Conservation (phyloP, 2,329 filamentous ascomycete genomes). For the Talaromyces sp. region DNA sequence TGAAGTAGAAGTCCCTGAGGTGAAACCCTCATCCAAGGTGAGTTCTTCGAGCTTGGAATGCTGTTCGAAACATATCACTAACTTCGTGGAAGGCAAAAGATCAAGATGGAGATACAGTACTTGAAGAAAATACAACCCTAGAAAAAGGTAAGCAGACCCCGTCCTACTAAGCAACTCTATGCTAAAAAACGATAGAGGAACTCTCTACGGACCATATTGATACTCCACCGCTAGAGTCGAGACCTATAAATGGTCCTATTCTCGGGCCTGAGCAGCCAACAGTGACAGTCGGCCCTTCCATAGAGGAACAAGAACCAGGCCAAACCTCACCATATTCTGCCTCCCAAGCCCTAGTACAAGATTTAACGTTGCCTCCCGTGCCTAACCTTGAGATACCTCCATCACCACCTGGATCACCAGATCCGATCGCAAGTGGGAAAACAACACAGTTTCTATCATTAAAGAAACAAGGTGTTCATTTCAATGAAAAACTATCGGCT, state of each 20-base stretch:
- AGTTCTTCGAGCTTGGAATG: background rate
- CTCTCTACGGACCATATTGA: background rate
- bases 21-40: slow-evolving; percentile 26
- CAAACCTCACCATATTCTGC: slow-evolving; percentile 49
- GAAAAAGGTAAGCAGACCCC: background rate
- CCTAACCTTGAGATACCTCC: slow-evolving; percentile 46
- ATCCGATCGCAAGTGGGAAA: slow-evolving; percentile 50
- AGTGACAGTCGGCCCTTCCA: slow-evolving; percentile 20
- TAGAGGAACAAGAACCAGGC: slow-evolving; percentile 20
- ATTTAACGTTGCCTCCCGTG: slow-evolving; percentile 53
- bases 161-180: background rate
- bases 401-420: slow-evolving; percentile 46
- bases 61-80: background rate
- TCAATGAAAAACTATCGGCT: slow-evolving; percentile 59
- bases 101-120: background rate
- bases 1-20: slow-evolving; percentile 28
- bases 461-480: slow-evolving; percentile 62
- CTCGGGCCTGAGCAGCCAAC: slow-evolving; percentile 37
- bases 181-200: slow-evolving; percentile 3
- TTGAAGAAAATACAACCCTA: background rate
- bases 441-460: slow-evolving; percentile 60
- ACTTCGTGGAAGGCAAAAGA: background rate
- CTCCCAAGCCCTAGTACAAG: slow-evolving; percentile 51
- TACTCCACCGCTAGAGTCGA: background rate
- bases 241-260: slow-evolving; percentile 28